A percentile compares a stretch with the other conserved stretches of the same genome.
Evolutionary conservation across 1,284 basidiomycete species (phyloP).

Genomic region (Paramarasmius palmivorus): DNA sequence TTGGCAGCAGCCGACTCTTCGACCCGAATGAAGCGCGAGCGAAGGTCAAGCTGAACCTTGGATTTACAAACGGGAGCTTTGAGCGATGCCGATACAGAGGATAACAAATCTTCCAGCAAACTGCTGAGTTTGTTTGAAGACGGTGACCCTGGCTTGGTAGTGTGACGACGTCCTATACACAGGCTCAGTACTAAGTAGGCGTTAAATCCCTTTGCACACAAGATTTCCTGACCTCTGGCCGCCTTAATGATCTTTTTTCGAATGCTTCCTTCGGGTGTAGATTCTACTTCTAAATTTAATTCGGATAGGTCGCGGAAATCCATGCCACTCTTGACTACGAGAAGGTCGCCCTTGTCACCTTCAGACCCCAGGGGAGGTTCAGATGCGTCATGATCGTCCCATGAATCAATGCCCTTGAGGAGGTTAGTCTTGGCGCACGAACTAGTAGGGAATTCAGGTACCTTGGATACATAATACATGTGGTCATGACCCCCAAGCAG

Average conservation of each 20-base stretch:
- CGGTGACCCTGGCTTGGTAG: slow-evolving; percentile 59
- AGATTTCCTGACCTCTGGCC: slow-evolving; percentile 54
- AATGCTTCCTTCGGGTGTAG: slow-evolving; percentile 62
- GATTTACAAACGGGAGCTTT: slow-evolving; percentile 76
- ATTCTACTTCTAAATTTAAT: slow-evolving; percentile 62
- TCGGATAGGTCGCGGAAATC: slow-evolving; percentile 90
- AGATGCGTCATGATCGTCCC: slow-evolving; percentile 69
- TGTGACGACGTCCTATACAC: slow-evolving; percentile 60
- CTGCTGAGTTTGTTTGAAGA: slow-evolving; percentile 59
- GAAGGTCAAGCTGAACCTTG: slow-evolving; percentile 71
- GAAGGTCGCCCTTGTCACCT: slow-evolving; percentile 70
- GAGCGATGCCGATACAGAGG: slow-evolving; percentile 70
- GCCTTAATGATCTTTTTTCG: slow-evolving; percentile 67
- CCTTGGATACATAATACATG: slow-evolving; percentile 44
- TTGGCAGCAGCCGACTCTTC: slow-evolving; percentile 81
- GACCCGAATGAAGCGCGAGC: slow-evolving; percentile 74
- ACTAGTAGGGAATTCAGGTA: too few relatives aligned
- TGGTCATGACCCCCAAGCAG: slow-evolving; percentile 93
- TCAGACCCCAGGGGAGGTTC: slow-evolving; percentile 69
- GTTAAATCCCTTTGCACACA: too few relatives aligned
- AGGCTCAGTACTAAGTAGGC: too few relatives aligned
- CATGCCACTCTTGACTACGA: slow-evolving; percentile 85
- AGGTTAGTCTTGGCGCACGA: slow-evolving; percentile 48
- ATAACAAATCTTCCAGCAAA: slow-evolving; percentile 67
- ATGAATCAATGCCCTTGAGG: slow-evolving; percentile 71